These are phyloP conservation scores for Globisporangium polare DNA, from an alignment of 352 stramenopile species.

Conservation along the genomic window DNA sequence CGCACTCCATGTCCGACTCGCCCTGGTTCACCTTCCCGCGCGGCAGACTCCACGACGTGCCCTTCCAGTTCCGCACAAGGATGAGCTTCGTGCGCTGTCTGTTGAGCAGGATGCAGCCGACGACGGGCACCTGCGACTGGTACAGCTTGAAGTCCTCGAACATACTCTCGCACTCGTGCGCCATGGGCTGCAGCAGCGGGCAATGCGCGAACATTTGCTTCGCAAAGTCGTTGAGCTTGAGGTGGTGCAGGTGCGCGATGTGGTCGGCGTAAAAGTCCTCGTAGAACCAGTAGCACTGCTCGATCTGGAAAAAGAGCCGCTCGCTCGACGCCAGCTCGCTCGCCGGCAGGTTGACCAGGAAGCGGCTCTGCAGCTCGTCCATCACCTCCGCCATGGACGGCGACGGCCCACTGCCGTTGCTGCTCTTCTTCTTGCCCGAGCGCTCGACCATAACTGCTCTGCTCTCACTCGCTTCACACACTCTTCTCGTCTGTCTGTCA, in stretches of 20 bases:
- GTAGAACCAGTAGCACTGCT: slow-evolving; percentile 98
- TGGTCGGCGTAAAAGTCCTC: slow-evolving; percentile 95
- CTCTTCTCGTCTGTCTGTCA: not conserved
- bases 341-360: slow-evolving; percentile 92
- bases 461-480: not conserved
- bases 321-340: slow-evolving; percentile 89
- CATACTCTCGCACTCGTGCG: slow-evolving; percentile 88
- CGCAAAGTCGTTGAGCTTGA: slow-evolving; percentile 94
- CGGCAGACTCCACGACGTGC: slow-evolving; percentile 90
- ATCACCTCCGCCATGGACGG: slow-evolving; percentile 88
- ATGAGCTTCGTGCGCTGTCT: slow-evolving; percentile 79
- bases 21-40: slow-evolving; percentile 93
- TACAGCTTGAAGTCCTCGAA: slow-evolving; percentile 94
- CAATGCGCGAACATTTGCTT: slow-evolving; percentile 92
- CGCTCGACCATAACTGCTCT: slow-evolving; percentile 8
- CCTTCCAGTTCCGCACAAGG: slow-evolving; percentile 90
- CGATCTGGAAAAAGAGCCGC: slow-evolving; percentile 97
- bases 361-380: slow-evolving; percentile 95
- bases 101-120: slow-evolving; percentile 94
- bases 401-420: slow-evolving; percentile 6
- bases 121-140: slow-evolving; percentile 92
- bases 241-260: slow-evolving; percentile 77
- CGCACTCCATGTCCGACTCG: slow-evolving; percentile 86
- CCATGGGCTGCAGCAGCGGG: slow-evolving; percentile 77
- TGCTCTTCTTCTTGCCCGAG: slow-evolving; percentile 13